Percentiles rank a stretch among this genome's conserved stretches.
These are phyloP conservation scores for Furcasterigmium sp. DNA, from an alignment of 2,329 filamentous ascomycete genomes.

Conservation along the genomic window DNA sequence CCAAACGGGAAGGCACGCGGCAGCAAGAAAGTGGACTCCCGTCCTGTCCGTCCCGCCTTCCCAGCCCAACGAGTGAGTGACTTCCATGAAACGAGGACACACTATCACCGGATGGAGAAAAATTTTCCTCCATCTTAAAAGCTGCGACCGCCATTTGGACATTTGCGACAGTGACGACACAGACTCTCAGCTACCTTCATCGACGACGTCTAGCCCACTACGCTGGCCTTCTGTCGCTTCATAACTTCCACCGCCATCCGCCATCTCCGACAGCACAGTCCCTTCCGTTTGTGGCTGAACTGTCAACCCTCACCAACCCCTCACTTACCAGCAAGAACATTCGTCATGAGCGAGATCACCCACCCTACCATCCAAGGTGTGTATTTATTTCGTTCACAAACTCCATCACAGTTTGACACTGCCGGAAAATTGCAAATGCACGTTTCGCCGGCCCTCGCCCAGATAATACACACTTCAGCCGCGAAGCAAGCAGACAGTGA, in stretches of 20 bases:
- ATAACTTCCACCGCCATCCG: not conserved
- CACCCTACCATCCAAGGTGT: slow-evolving; percentile 55
- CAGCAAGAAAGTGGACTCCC: not conserved
- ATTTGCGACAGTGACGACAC: slow-evolving; percentile 1
- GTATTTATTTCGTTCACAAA: slow-evolving; percentile 18
- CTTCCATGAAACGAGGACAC: not conserved
- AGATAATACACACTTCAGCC: too few species aligned
- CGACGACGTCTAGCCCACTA: not conserved
- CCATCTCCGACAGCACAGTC: not conserved
- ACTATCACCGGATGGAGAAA: slow-evolving; percentile 1
- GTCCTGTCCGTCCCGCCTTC: not conserved
- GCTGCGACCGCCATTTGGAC: not conserved
- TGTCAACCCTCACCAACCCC: not conserved
- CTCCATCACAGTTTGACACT: not conserved
- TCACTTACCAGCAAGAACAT: not conserved
- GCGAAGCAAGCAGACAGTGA: too few species aligned
- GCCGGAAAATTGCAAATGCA: not conserved
- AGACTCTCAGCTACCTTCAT: not conserved
- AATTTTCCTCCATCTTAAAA: slow-evolving; percentile 4
- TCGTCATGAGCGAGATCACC: slow-evolving; percentile 47
- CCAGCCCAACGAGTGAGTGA: not conserved
- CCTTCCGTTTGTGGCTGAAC: not conserved
- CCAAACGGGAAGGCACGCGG: not conserved
- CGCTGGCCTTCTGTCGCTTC: not conserved
- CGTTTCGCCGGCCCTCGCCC: too few species aligned